These are phyloP conservation scores for Boletus nobilissimus DNA, from an alignment of 1,284 basidiomycete species.

Conservation along the genomic window DNA sequence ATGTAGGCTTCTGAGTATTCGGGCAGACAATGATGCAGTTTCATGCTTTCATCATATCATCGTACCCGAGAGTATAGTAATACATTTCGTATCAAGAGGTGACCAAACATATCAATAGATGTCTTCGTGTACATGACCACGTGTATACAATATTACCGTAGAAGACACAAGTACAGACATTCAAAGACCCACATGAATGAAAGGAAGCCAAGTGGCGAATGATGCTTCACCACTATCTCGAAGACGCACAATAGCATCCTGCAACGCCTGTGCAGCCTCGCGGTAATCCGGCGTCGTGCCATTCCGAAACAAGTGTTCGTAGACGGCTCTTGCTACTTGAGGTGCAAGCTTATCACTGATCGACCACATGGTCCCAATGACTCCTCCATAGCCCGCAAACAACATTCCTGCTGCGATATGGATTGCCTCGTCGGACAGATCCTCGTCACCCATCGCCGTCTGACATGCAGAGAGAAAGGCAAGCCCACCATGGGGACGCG, in stretches of 20 bases:
- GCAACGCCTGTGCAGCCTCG: conserved; percentile 1
- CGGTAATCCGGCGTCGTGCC: background rate
- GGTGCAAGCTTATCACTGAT: background rate
- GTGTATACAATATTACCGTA: background rate
- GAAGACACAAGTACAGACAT: background rate
- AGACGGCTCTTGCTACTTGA: background rate
- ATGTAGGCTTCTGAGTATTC: too few species aligned
- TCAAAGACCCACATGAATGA: background rate
- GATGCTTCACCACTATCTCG: background rate
- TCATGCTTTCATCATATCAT: too few species aligned
- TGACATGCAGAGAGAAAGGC: conserved; percentile 11
- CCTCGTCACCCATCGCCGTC: background rate
- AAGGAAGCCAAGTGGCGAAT: background rate
- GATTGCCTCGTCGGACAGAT: background rate
- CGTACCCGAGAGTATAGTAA: too few species aligned
- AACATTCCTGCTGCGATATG: conserved; percentile 7
- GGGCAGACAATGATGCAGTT: too few species aligned
- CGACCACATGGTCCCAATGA: conserved; percentile 6
- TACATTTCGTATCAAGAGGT: too few species aligned
- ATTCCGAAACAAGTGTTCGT: background rate
- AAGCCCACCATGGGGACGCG: background rate
- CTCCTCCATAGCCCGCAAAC: background rate
- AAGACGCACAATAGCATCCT: background rate
- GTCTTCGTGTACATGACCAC: too few species aligned
- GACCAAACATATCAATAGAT: too few species aligned